Base-by-base conservation (phyloP, 768 basidiomycete genomes). In the Artomyces pyxidatus region DNA sequence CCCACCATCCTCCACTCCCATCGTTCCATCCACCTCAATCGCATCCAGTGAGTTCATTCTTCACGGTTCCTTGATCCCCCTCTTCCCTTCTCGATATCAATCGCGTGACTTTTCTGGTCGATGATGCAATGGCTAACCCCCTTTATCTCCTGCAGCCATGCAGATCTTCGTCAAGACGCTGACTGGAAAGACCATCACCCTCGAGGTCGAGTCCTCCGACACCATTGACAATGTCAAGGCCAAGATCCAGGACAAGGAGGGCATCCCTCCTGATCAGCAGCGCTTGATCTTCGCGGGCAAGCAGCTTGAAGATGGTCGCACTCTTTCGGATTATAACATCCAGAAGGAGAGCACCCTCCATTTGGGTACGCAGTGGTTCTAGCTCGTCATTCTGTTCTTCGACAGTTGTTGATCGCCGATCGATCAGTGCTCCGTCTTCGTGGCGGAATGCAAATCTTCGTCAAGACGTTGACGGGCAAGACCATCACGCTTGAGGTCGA, bases 231-330 rank as follows among this genome's bases (percentile, higher is more conserved):
- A 54, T 50, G 56, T 57, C 29, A 57, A 57, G 53, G 53, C 64
- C 40, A 73, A 73, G 66, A 75, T 74, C 58, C 72, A 75, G 59
- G 73, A 75, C 64, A 68, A 68, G 62, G 74, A 75, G 60, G 74
- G 73, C 21, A 57, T 57, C 28, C 56, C 56, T 26, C 56, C 56
- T 1, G 56, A 57, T 32, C 56, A 57, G 47, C 56, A 57, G 50
- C 56, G 56, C 30, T 45, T 57, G 5, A 57, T 57, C 56, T 54
- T 57, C 26, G 56, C 53, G 25, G 55, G 55, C 37, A 57, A 57
- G 52, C 55, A 57, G 51, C 55, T 57, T 27, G 55, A 57, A 47
- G 55, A 57, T 41, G 55, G 55, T 19, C 55, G 55, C 47, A 57
- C 53, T 30, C 53, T 35, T 5, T 35, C 32, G 32, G 32, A 35